phyloP scores from a whole-genome alignment of 495 filamentous ascomycete genomes.

The Penicillium samsonianum region DNA sequence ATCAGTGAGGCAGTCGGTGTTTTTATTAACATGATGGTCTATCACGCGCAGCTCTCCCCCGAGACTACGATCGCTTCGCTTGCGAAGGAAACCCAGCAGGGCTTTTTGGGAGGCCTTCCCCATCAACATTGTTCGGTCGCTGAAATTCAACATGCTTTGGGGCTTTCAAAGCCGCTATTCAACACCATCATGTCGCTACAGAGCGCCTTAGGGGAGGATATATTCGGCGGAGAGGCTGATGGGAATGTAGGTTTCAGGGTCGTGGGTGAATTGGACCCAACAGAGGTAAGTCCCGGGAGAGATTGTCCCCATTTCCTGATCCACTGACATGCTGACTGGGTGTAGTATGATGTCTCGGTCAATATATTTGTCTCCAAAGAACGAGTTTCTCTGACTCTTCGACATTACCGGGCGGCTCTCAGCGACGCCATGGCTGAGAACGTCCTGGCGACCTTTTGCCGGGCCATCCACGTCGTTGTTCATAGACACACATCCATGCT shows the following conservation, averaged over 20 bases:
- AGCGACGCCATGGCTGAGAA: background rate
- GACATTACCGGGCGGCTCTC: background rate
- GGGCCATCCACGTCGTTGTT: background rate
- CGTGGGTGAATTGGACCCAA: background rate
- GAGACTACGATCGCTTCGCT: background rate
- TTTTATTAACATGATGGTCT: conserved; percentile 30
- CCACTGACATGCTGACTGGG: background rate
- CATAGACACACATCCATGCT: background rate
- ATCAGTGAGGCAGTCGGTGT: conserved; percentile 19
- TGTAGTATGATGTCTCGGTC: background rate
- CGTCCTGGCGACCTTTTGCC: background rate
- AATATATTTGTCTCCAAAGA: background rate
- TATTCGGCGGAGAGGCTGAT: background rate
- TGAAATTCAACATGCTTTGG: background rate
- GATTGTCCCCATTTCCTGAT: background rate
- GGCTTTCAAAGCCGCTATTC: background rate
- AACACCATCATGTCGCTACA: background rate
- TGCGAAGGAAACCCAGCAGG: background rate
- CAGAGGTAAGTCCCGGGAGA: background rate
- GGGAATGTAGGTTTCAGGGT: background rate
- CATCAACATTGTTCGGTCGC: background rate
- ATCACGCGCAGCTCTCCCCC: conserved; percentile 21
- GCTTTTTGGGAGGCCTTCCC: background rate
- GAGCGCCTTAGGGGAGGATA: background rate
- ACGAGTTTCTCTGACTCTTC: background rate